Evolutionary conservation across 345 rosid species (phyloP), one percentile per base, ranked within the genome.

Genomic region (Noccaea caerulescens): DNA sequence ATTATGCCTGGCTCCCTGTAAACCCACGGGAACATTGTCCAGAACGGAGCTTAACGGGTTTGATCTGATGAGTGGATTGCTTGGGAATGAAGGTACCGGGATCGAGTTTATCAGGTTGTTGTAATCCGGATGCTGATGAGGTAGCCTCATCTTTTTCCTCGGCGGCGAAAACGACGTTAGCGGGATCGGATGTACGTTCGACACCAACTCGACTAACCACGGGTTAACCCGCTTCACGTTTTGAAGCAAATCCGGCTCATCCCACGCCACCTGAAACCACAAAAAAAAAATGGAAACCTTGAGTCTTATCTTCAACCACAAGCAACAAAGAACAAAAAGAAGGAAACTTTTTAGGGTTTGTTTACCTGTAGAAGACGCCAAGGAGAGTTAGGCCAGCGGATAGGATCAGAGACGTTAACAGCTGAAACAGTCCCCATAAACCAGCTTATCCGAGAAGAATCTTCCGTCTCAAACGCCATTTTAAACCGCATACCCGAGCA

Each of bases 1-100:
- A 83, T 58, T 66, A 73, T 95, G 99, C 99, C 99, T 95, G 99
- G 98, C 97, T 95, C 98, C 99, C 99, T 95, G 99, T 87, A 95
- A 85, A 84, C 98, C 93, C 85, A 87, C 89, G 82, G 97, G 91
- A 84, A 84, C 81, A 76, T 83, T 88, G 72, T 88, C 91, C 53
- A 87, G 80, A 77, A 87, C 76, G 78, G 81, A 84, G 83, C 83
- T 69, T 54, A 89, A 76, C 68, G 88, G 88, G 79, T 84, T 89
- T 87, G 84, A 77, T 34, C 80, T 71, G 60, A 82, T 70, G 33
- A 82, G 83, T 11, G 82, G 86, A 76, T 84, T 90, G 80, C 84
- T 66, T 25, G 92, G 77, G 72, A 85, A 87, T 54, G 94, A 74
- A 10, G 96, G 87, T 64, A 84, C 69, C 8, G 89, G 82, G 62